Conservation (phyloP, 345 rosid genomes). For the Mangifera indica region DNA sequence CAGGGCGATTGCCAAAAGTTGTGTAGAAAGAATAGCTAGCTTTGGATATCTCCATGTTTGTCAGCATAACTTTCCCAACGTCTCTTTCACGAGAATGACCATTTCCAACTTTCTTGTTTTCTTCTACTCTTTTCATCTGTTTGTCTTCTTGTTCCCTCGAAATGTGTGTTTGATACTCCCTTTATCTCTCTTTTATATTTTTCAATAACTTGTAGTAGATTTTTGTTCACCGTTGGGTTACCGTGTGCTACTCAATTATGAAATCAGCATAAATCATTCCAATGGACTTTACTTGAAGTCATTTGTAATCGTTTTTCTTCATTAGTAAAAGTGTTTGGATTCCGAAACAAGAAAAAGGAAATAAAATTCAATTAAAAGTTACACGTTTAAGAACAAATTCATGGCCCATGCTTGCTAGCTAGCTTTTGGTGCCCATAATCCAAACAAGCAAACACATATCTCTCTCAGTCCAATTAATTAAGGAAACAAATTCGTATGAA, state of each 20-base stretch:
- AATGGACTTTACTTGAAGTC: slow-evolving; percentile 19
- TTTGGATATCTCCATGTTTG: slow-evolving; percentile 17
- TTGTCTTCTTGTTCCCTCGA: slow-evolving; percentile 62
- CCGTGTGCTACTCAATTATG: slow-evolving; percentile 23
- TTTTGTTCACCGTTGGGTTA: slow-evolving; percentile 33
- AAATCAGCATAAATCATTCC: slow-evolving; percentile 34
- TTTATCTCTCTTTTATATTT: slow-evolving; percentile 6
- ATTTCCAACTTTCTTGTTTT: slow-evolving; percentile 59
- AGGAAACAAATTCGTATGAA: slow-evolving; percentile 9
- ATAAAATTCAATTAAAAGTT: no score
- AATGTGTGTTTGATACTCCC: slow-evolving; percentile 56
- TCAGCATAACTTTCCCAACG: slow-evolving; percentile 33
- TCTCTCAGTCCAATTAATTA: no score
- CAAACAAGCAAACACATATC: no score
- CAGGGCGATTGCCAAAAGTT: slow-evolving; percentile 6
- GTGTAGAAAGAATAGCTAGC: neutral
- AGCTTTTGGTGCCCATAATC: slow-evolving; percentile 18
- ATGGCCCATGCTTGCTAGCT: slow-evolving; percentile 26
- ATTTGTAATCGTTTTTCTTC: neutral
- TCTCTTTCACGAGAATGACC: slow-evolving; percentile 65
- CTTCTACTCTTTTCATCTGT: slow-evolving; percentile 37
- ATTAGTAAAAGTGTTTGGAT: no score
- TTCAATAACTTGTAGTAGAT: slow-evolving; percentile 29
- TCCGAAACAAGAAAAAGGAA: no score
- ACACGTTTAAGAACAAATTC: no score